Conservation (phyloP, 1,284 basidiomycete genomes). For the Cerioporus squamosus region DNA sequence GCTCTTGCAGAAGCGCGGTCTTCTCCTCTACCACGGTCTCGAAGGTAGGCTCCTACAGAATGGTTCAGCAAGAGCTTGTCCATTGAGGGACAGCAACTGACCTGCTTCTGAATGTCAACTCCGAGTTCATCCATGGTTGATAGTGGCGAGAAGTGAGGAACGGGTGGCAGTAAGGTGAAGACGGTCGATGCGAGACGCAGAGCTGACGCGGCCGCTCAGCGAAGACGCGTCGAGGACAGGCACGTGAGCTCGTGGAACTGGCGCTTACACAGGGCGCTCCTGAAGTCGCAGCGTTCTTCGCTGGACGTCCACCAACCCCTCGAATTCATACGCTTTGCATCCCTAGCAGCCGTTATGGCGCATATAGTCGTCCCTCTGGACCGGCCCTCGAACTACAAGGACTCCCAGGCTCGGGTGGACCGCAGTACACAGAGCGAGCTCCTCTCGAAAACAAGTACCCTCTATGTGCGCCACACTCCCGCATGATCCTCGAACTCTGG, state of each 20-base stretch:
- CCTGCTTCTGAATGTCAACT: slow-evolving; percentile 87
- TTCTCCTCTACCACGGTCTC: slow-evolving; percentile 89
- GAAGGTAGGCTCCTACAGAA: slow-evolving; percentile 86
- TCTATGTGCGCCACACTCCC: slow-evolving; percentile 62
- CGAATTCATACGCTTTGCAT: slow-evolving; percentile 16
- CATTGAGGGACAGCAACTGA: slow-evolving; percentile 40
- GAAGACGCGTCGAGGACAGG: slow-evolving; percentile 23
- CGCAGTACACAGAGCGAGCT: slow-evolving; percentile 71
- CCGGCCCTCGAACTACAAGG: slow-evolving; percentile 94
- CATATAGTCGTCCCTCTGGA: slow-evolving; percentile 87
- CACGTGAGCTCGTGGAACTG: slow-evolving; percentile 20
- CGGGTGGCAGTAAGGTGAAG: slow-evolving; percentile 11
- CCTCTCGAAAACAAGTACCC: slow-evolving; percentile 72
- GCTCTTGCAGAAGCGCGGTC: slow-evolving; percentile 80
- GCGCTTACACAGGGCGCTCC: slow-evolving; percentile 9
- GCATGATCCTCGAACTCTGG: background rate
- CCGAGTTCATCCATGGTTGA: slow-evolving; percentile 75
- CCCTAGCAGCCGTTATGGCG: slow-evolving; percentile 60
- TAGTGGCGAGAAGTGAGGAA: slow-evolving; percentile 22
- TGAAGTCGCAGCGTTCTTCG: slow-evolving; percentile 5
- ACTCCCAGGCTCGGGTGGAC: slow-evolving; percentile 83
- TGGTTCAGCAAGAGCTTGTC: slow-evolving; percentile 2
- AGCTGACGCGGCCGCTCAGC: slow-evolving; percentile 58
- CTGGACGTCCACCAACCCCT: slow-evolving; percentile 7
- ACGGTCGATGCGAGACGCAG: slow-evolving; percentile 19